Evolutionary conservation across 2,329 filamentous ascomycete species (phyloP), one percentile per base, ranked within the genome.

Genomic region (Aspergillus quadricinctus): DNA sequence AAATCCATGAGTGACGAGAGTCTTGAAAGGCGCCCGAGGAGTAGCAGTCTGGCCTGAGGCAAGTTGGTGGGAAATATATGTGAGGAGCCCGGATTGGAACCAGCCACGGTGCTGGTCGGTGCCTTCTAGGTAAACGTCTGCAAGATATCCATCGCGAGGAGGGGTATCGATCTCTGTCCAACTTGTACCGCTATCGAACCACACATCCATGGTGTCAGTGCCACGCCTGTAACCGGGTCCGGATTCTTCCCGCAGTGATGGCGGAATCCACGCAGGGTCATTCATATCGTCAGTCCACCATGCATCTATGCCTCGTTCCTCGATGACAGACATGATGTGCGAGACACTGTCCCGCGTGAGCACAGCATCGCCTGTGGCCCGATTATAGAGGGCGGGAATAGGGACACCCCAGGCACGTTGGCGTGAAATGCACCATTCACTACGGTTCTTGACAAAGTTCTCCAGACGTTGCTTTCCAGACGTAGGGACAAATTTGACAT

Each of bases 141-240:
- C 91, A 25, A 69, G 72, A 41, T 64, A 68, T 25, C 63, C 68
- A 11, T 67, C 64, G 23, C 57, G 61, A 48, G 66, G 66, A 27
- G 73, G 72, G 3, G 63, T 59, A 55, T 71, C 68, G 37, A 83
- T 75, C 37, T 77, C 76, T 2, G 83, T 88, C 94, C 94, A 99
- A 68, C 91, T 96, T 50, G 89, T 96, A 5, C 94, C 94, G 63
- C 94, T 97, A 72, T 99, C 94, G 65, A 99, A 99, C 94, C 94
- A 99, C 9, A 99, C 94, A 72, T 99, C 94, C 94, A 99, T 99
- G 0, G 94, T 99, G 68, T 99, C 94, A 46, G 81, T 89, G 14
- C 93, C 93, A 60, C 94, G 88, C 49, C 83, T 79, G 69, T 88
- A 94, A 4, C 76, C 72, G 4, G 63, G 50, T 29, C 70, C 66